These are phyloP conservation scores for Lathyrus tuberosus DNA, from an alignment of 306 rosid species.

Conservation along the genomic window DNA sequence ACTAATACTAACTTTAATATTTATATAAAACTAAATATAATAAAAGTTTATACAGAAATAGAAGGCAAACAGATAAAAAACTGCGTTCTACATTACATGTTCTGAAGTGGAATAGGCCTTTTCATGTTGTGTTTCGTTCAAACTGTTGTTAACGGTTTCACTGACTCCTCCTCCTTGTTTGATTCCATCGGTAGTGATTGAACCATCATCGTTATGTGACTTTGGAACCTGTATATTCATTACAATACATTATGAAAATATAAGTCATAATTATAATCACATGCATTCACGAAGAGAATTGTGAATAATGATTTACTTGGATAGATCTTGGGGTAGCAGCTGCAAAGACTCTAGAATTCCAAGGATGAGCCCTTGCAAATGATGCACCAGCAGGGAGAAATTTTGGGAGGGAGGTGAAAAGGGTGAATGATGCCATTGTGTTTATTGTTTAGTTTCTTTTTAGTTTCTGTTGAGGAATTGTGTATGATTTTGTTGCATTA, in stretches of 20 bases:
- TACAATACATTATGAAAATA: background rate
- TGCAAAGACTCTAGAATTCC: constrained; percentile 47
- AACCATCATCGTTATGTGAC: constrained; percentile 43
- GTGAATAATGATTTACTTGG: constrained; percentile 45
- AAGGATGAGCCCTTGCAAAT: constrained; percentile 46
- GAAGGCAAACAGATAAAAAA: too few relatives aligned
- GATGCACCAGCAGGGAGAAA: constrained; percentile 51
- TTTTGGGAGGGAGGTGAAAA: constrained; percentile 51
- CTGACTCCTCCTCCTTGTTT: constrained; percentile 48
- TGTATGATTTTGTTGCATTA: background rate
- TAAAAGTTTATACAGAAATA: too few relatives aligned
- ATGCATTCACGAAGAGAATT: background rate
- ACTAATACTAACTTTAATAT: too few relatives aligned
- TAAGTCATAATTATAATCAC: background rate
- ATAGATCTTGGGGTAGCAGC: constrained; percentile 53
- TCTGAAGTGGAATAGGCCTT: constrained; percentile 52
- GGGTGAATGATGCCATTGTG: constrained; percentile 57
- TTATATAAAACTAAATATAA: too few relatives aligned
- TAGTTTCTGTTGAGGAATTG: background rate
- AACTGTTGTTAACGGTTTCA: constrained; percentile 45
- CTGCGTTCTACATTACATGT: constrained; percentile 38
- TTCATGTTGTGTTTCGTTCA: constrained; percentile 48
- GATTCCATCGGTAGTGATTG: constrained; percentile 40
- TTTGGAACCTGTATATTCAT: constrained; percentile 42
- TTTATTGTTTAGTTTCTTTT: background rate